Conservation (phyloP, 257 asterid species). For the Anisodus acutangulus region DNA sequence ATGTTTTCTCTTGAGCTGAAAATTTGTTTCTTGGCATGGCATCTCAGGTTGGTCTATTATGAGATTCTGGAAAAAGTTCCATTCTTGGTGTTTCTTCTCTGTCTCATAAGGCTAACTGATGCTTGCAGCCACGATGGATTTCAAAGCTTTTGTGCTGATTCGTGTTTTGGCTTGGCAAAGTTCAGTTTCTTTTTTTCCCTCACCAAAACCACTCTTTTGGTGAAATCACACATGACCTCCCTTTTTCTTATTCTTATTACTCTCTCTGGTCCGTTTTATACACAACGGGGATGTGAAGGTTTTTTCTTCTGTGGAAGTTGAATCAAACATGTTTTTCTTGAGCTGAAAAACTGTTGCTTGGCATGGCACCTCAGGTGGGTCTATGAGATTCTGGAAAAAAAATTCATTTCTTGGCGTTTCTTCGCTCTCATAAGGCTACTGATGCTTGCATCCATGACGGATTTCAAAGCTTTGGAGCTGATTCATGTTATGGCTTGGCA, state of each 20-base stretch:
- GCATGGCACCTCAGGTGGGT: neutral
- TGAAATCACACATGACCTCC: neutral
- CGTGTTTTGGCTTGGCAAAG: neutral
- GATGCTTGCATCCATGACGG: neutral
- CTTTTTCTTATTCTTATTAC: neutral
- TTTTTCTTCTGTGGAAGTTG: no score
- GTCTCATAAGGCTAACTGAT: neutral
- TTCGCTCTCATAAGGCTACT: neutral
- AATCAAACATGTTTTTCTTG: neutral
- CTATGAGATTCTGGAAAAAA: neutral
- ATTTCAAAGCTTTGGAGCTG: neutral
- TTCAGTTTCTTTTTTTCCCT: neutral
- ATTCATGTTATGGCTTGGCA: neutral
- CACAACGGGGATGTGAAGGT: neutral
- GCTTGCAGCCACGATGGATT: neutral
- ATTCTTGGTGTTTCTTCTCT: neutral
- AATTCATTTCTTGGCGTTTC: neutral
- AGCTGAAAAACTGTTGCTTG: neutral
- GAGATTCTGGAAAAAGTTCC: neutral
- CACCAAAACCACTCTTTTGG: neutral
- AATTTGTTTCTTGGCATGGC: neutral
- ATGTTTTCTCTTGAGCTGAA: neutral
- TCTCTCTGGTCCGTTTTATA: neutral
- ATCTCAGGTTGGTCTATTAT: neutral
- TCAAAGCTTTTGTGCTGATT: neutral